Base-by-base conservation (phyloP, 176 grass and related monocot genomes). In the Musa beccarii region DNA sequence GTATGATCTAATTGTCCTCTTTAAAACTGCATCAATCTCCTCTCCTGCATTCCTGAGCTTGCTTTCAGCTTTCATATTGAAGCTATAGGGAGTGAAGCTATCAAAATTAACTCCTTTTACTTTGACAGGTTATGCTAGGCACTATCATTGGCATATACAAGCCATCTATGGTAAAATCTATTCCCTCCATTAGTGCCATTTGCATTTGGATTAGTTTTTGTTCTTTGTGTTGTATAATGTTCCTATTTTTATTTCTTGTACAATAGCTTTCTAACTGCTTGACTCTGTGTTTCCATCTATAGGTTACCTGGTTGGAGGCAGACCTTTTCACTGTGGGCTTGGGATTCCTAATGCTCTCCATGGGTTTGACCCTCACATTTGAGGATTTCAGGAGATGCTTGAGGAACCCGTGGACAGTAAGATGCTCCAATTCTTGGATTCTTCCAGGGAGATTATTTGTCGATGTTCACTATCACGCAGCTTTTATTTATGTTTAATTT, bases 351-450 rank as follows among this genome's bases (percentile, higher is more conserved):
- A 99, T 94, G 95, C 83, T 94, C 22, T 99, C 95, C 2, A 94
- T 99, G 95, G 95, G 95, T 74, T 76, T 99, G 59, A 99, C 95
- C 66, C 83, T 99, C 75, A 91, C 88, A 73, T 94, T 99, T 63
- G 95, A 99, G 53, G 95, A 99, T 91, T 99, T 99, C 83, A 94
- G 70, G 80, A 93, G 84, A 91, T 99, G 90, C 63, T 54, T 99
- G 90, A 88, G 90, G 73, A 99, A 99, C 78, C 95, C 95, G 78
- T 94, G 95, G 90, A 99, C 95, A 19, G 95, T 94, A 91, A 82
- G 88, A 85, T 76, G 73, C 12, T 86, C 64, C 23, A 9, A 43
- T 73, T 82, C 51, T 51, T 25, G 51, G 62, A 63, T 12, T 50
- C 28, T 63, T 57, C 51, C 10, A 53, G 3, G 51, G 66, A 64